Conservation (phyloP, 352 stramenopile genomes). For the Thalassiosira sp. region DNA sequence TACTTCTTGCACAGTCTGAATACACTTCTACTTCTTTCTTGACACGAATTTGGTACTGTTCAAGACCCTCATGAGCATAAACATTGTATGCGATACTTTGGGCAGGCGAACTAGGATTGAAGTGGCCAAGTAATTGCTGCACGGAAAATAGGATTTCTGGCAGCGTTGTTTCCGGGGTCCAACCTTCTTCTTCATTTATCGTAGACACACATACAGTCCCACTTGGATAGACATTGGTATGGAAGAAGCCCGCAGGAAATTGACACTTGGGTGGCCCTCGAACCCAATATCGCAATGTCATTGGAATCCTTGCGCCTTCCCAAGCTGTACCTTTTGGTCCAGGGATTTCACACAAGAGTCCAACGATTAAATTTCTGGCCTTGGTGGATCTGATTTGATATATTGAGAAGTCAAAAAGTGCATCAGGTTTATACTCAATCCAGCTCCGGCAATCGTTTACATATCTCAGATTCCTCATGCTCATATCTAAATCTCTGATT, state of each 20-base stretch:
- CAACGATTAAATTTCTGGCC: background rate
- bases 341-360: background rate
- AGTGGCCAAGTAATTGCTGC: background rate
- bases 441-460: background rate
- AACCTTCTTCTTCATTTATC: background rate
- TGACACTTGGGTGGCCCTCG: background rate
- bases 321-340: background rate
- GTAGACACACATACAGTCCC: background rate
- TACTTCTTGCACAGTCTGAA: too few species aligned
- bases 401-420: background rate
- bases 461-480: background rate
- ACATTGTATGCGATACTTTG: background rate
- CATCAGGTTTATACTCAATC: conserved; percentile 14
- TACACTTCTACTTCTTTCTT: too few species aligned
- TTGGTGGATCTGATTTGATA: background rate
- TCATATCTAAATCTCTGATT: conserved; percentile 1
- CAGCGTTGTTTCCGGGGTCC: background rate
- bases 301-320: background rate
- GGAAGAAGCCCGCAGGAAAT: background rate
- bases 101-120: background rate
- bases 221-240: background rate
- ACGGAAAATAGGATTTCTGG: background rate
- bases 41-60: background rate
- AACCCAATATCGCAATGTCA: background rate
- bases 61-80: background rate